Evolutionary conservation across 2,329 filamentous ascomycete species (phyloP).

Genomic region (Dactylellina cionopaga): DNA sequence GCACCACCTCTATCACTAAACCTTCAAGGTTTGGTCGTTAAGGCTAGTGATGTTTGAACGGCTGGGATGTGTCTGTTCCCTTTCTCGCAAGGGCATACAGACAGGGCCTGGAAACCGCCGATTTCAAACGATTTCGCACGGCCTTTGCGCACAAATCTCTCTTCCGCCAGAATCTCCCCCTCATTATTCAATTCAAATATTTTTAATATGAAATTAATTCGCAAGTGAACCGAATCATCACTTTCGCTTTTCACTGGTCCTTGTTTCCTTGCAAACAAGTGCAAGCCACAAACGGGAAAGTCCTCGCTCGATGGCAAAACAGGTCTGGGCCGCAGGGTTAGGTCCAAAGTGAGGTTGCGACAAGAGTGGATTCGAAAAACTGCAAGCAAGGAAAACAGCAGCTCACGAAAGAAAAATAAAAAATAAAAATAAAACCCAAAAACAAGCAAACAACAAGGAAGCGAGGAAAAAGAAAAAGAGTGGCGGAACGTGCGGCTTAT

Average conservation of each 20-base stretch:
- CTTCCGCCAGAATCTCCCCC: too few relatives aligned
- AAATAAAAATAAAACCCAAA: slow-evolving; percentile 7
- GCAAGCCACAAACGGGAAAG: slow-evolving; percentile 54
- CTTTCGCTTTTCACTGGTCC: slow-evolving; percentile 11
- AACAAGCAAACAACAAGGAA: slow-evolving; percentile 18
- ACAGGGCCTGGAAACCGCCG: slow-evolving; percentile 17
- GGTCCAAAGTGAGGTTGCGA: slow-evolving; percentile 52
- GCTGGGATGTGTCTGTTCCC: slow-evolving; percentile 19
- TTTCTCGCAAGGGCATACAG: slow-evolving; percentile 20
- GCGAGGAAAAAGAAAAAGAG: slow-evolving; percentile 2
- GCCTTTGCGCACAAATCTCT: too few relatives aligned
- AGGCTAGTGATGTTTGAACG: slow-evolving; percentile 36
- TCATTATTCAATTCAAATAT: too few relatives aligned
- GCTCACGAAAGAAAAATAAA: slow-evolving; percentile 5
- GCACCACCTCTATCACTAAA: slow-evolving; percentile 2
- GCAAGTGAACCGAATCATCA: slow-evolving; percentile 1
- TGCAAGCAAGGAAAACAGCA: slow-evolving; percentile 33
- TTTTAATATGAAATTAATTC: too few relatives aligned
- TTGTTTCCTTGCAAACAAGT: slow-evolving; percentile 50
- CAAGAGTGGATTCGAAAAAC: slow-evolving; percentile 50
- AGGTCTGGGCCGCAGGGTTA: slow-evolving; percentile 48
- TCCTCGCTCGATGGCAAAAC: slow-evolving; percentile 54
- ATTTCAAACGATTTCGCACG: slow-evolving; percentile 3
- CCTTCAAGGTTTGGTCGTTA: slow-evolving; percentile 14
- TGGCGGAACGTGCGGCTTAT: slow-evolving; percentile 53